phyloP scores from a whole-genome alignment of 2,329 filamentous ascomycete species.

The Escovopsis sp. region DNA sequence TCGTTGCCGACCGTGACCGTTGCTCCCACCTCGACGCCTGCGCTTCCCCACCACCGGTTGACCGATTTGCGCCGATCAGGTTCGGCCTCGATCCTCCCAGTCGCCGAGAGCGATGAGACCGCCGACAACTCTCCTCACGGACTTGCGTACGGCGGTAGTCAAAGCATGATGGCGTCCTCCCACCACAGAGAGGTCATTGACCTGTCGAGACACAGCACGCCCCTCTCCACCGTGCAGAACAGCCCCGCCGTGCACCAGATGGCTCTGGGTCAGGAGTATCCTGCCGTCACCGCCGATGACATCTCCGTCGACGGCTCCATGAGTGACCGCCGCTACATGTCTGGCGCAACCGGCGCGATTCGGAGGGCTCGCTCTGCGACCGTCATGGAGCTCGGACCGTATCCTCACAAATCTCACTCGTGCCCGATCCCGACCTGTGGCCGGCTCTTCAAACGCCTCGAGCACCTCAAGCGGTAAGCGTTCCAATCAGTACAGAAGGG shows the following conservation, averaged over 20 bases:
- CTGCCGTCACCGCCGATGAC: constrained; percentile 47
- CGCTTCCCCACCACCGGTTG: constrained; percentile 59
- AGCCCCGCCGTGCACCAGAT: constrained; percentile 61
- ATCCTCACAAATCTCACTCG: constrained; percentile 94
- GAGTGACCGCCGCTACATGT: constrained; percentile 49
- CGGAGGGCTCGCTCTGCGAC: constrained; percentile 87
- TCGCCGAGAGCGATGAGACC: constrained; percentile 65
- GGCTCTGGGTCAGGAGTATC: constrained; percentile 56
- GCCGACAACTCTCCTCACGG: constrained; percentile 67
- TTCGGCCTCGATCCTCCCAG: constrained; percentile 70
- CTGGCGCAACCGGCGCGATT: constrained; percentile 60
- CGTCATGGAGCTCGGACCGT: constrained; percentile 90
- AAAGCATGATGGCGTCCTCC: constrained; percentile 44
- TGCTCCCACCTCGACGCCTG: constrained; percentile 47
- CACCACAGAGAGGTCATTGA: constrained; percentile 67
- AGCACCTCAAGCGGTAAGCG: constrained; percentile 98
- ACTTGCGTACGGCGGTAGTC: constrained; percentile 54
- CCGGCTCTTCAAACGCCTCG: constrained; percentile 93
- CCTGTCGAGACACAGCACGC: constrained; percentile 82
- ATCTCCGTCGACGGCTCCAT: constrained; percentile 33
- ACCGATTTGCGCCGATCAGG: constrained; percentile 86
- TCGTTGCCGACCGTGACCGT: constrained; percentile 55
- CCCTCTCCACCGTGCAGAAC: constrained; percentile 69
- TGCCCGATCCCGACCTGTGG: constrained; percentile 98
- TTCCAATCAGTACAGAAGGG: too few species aligned